A percentile compares a stretch with the other conserved stretches of the same genome.
Conservation (phyloP, 768 basidiomycete species). For the Gymnopilus dilepis region DNA sequence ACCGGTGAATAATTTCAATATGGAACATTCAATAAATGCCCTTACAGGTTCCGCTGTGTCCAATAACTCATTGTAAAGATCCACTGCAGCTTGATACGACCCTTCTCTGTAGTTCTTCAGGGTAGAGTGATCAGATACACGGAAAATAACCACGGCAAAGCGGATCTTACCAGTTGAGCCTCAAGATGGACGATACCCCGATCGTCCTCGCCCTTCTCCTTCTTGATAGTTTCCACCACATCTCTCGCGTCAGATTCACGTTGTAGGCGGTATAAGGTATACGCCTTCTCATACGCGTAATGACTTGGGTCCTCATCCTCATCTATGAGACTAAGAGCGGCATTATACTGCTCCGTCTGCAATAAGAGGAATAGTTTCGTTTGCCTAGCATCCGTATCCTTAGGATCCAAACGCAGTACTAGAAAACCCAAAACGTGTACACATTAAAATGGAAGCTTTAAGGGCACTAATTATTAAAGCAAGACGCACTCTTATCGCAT, state of each 20-base stretch:
- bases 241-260: slow-evolving; percentile 69
- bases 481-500: slow-evolving; percentile 82
- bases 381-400: slow-evolving; percentile 73
- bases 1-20: too few relatives aligned
- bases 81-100: slow-evolving; percentile 72
- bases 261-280: slow-evolving; percentile 86
- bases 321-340: slow-evolving; percentile 68
- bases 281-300: slow-evolving; percentile 73
- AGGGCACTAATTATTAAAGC: slow-evolving; percentile 14
- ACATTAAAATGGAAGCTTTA: slow-evolving; percentile 4
- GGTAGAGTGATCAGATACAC: not conserved
- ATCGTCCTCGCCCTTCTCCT: slow-evolving; percentile 49
- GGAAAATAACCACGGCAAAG: slow-evolving; percentile 2
- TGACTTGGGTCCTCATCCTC: slow-evolving; percentile 30
- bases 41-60: slow-evolving; percentile 80
- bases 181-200: slow-evolving; percentile 80
- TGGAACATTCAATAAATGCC: too few relatives aligned
- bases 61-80: slow-evolving; percentile 81
- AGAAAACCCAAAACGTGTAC: slow-evolving; percentile 4
- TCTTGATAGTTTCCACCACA: slow-evolving; percentile 55
- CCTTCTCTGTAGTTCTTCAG: slow-evolving; percentile 79
- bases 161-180: slow-evolving; percentile 78
- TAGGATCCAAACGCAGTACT: slow-evolving; percentile 77
- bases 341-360: slow-evolving; percentile 82
- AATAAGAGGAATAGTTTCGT: slow-evolving; percentile 88